phyloP scores from a whole-genome alignment of 2,329 filamentous ascomycete species.

The Thielaviopsis populi region DNA sequence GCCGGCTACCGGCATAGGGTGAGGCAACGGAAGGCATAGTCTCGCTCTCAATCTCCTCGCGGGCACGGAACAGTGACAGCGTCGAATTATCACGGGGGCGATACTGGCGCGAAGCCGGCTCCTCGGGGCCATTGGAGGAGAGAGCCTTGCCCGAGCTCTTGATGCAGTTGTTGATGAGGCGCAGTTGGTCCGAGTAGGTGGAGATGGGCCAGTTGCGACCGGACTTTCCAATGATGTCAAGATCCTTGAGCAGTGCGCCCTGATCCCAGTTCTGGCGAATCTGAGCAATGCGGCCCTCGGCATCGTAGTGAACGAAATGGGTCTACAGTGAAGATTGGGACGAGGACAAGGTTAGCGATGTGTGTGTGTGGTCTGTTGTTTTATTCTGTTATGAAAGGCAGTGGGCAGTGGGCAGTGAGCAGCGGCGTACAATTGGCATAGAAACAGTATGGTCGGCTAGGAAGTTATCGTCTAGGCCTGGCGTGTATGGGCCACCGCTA shows the following conservation, averaged over 20 bases:
- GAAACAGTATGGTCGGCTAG: slow-evolving; percentile 65
- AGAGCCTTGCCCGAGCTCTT: slow-evolving; percentile 30
- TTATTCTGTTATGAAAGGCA: neutral
- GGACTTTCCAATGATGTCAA: slow-evolving; percentile 82
- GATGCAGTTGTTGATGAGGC: slow-evolving; percentile 51
- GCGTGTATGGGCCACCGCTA: slow-evolving; percentile 74
- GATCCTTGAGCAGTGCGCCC: slow-evolving; percentile 75
- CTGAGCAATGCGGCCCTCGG: slow-evolving; percentile 62
- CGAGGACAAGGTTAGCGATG: neutral
- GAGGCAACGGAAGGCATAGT: slow-evolving; percentile 37
- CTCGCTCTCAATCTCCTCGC: slow-evolving; percentile 43
- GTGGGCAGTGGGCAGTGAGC: neutral
- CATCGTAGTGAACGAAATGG: slow-evolving; percentile 78
- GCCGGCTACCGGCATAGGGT: slow-evolving; percentile 46
- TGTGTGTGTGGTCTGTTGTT: neutral
- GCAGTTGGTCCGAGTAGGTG: slow-evolving; percentile 70
- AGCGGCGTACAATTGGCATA: slow-evolving; percentile 58
- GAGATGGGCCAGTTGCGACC: slow-evolving; percentile 91
- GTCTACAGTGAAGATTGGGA: slow-evolving; percentile 35
- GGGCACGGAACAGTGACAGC: slow-evolving; percentile 58
- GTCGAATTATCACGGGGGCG: slow-evolving; percentile 38
- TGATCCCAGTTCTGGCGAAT: slow-evolving; percentile 94
- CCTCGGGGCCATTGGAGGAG: neutral
- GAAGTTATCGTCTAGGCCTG: slow-evolving; percentile 87
- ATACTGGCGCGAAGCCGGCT: slow-evolving; percentile 13